Evolutionary conservation across 2,329 filamentous ascomycete genomes (phyloP), one percentile per base, ranked within the genome.

Genomic region (Fusarium virguliforme): DNA sequence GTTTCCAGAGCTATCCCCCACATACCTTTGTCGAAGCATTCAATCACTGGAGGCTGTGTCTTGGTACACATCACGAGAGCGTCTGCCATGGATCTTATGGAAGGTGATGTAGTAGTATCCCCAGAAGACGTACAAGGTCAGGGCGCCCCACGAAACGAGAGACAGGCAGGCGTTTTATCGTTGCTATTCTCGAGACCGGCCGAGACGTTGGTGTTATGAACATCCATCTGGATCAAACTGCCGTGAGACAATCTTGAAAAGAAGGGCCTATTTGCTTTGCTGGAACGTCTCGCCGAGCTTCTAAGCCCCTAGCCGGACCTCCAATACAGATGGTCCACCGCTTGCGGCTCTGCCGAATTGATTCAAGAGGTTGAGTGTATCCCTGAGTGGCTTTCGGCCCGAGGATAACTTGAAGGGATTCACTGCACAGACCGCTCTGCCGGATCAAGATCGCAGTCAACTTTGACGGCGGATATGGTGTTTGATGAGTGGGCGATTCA

Each of bases 271-370:
- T 18, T 18, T 18, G 18, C 18, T 18, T 18, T 18, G 18, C 41
- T 4, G 4, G 24, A 28, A 6, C 9, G 8, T 46, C 41, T 46
- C 3, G 72, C 67, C 32, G 84, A 86, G 65, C 83, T 85, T 56
- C 18, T 18, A 18, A 2, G 18, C 18, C 18, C 18, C 18, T 18
- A 2, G 18, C 18, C 2, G 18, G 18, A 18, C 18, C 18, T 18
- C 18, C 18, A 18, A 18, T 18, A 18, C 18, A 18, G 18, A 18
- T 18, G 18, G 18, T 18, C 18, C 18, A 18, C 18, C 18, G 18
- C 18, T 18, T 18, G 18, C 18, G 18, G 18, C 18, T 18, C 18
- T 18, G 18, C 18, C 18, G 18, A 18, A 18, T 18, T 18, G 18
- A 18, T 18, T 18, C 18, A 18, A 18, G 18, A 18, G 18, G 18